phyloP scores from a whole-genome alignment of 2,329 filamentous ascomycete species.

The Epichloe glyceriae region DNA sequence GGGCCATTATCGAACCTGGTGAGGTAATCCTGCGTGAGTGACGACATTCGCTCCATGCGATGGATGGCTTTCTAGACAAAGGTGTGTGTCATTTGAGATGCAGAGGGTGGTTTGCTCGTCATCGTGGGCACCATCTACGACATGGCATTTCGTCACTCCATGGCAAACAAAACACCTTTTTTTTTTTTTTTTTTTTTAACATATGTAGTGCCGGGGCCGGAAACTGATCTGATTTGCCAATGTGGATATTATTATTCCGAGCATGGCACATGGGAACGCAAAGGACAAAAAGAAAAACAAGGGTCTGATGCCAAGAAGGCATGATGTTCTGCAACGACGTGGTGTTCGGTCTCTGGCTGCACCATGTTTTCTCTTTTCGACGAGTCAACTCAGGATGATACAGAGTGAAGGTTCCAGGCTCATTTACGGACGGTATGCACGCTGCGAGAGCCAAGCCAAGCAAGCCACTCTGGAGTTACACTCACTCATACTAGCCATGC shows the following conservation, averaged over 20 bases:
- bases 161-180: not conserved
- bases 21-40: not conserved
- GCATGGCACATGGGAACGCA: not conserved
- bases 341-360: not conserved
- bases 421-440: not conserved
- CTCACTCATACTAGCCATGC: too few relatives aligned
- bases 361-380: not conserved
- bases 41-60: not conserved
- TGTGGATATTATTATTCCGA: not conserved
- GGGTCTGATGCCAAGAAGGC: too few relatives aligned
- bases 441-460: not conserved
- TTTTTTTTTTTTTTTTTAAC: not conserved
- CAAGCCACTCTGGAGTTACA: too few relatives aligned
- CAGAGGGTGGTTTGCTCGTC: conserved; percentile 1
- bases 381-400: not conserved
- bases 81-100: not conserved
- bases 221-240: not conserved
- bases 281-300: not conserved
- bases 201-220: not conserved
- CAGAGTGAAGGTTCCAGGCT: not conserved
- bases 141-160: not conserved
- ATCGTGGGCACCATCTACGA: not conserved
- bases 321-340: not conserved
- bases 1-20: not conserved
- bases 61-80: not conserved